Base-by-base conservation (phyloP, 352 stramenopile species). In the Phytophthora megakarya region DNA sequence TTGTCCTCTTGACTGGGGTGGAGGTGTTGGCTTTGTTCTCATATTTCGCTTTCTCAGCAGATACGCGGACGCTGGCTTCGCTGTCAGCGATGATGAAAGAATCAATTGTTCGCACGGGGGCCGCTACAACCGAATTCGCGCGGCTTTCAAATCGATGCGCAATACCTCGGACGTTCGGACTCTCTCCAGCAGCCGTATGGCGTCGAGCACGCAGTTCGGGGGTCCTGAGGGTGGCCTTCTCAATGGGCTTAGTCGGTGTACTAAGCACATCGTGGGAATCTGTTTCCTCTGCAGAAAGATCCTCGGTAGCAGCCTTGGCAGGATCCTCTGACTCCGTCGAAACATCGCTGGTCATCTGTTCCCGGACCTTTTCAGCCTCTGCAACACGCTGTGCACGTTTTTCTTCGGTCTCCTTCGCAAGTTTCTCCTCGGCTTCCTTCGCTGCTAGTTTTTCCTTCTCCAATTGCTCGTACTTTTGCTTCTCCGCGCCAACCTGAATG, bases 61-160 rank as follows among this genome's bases (percentile, higher is more conserved):
- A 60, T 25, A 78, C 70, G 40, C 65, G 70, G 15, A 78, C 61
- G 35, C 60, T 78, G 6, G 53, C 65, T 38, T 78, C 61, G 15
- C 58, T 71, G 10, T 71, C 62, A n/a, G 56, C 35, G 3, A 72
- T 52, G 25, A 76, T 70, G 35, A 76, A 76, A 16, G 64, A 71
- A 33, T 76, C 69, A 12, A 76, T 61, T 11, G 70, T 74, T 30
- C 70, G 70, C 43, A 70, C 53, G 18, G 65, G 48, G 43, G 65
- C 42, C 2, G 70, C 61, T 19, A 84, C 72, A n/a, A 88, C 64
- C 16, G 75, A 85, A 47, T 85, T 67, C 43, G 77, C 58, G 35
- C 81, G 75, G 5, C 60, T 78, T 67, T 92, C 82, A 51, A 92
- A 91, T 15, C 80, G 78, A 42, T 75, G 75, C 11, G 77, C 77